Evolutionary conservation across 2,329 filamentous ascomycete species (phyloP).

Genomic region (Penicillium sp.): DNA sequence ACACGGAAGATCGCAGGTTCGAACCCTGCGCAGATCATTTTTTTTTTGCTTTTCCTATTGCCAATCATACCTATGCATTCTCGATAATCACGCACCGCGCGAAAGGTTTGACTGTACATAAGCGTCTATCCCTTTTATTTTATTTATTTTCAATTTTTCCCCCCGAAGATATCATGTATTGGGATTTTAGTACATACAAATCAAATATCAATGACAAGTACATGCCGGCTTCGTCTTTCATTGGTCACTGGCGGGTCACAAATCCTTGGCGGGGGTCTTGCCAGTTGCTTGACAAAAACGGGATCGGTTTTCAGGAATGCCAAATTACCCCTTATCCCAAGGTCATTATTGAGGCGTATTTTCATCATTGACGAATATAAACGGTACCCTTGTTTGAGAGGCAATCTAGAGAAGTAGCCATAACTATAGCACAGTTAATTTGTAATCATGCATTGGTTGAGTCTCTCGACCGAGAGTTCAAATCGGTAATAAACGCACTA

Average conservation of each 20-base stretch:
- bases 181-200: neutral
- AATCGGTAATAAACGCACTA: slow-evolving; percentile 17
- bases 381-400: neutral
- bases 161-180: no score
- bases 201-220: neutral
- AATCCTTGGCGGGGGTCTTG: neutral
- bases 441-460: neutral
- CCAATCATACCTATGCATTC: neutral
- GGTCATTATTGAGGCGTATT: neutral
- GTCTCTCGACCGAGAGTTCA: slow-evolving; percentile 2
- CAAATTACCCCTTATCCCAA: neutral
- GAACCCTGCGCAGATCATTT: slow-evolving; percentile 25
- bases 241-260: neutral
- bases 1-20: slow-evolving; percentile 27
- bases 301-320: neutral
- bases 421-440: neutral
- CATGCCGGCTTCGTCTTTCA: neutral
- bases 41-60: slow-evolving; percentile 1
- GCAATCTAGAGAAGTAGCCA: neutral
- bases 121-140: no score
- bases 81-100: neutral
- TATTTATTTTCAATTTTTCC: no score
- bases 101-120: neutral
- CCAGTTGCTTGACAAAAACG: neutral
- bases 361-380: neutral